Evolutionary conservation across 2,329 filamentous ascomycete species (phyloP), one percentile per base, ranked within the genome.

Genomic region (Lachnellula subtilissima): DNA sequence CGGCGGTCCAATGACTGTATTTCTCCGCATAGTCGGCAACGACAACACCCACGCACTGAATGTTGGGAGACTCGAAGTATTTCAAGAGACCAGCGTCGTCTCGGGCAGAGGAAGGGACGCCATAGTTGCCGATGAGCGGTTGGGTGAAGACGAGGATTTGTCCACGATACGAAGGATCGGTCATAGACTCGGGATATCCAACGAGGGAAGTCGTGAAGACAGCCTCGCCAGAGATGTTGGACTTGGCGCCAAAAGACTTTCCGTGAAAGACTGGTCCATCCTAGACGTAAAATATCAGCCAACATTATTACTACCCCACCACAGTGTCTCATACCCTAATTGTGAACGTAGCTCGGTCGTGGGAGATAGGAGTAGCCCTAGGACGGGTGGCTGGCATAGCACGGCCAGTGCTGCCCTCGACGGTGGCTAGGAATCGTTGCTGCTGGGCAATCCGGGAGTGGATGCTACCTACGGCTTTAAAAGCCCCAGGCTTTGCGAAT

Each of bases 71-170:
- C 77, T 99, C 94, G 69, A 99, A 99, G 80, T 97, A 96, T 78
- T 94, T 94, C 72, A 97, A 81, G 57, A 99, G 84, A 67, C 94
- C 94, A 74, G 85, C 89, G 74, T 92, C 78, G 74, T 99, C 94
- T 63, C 91, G 87, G 68, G 86, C 82, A 62, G 81, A 85, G 35
- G 91, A 95, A 15, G 94, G 94, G 17, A 99, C 93, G 67, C 94
- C 94, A 72, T 99, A 99, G 82, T 99, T 99, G 71, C 94, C 94
- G 70, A 99, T 97, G 65, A 99, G 78, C 37, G 94, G 94, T 74
- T 97, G 92, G 64, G 94, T 99, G 80, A 97, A 97, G 75, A 97
- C 93, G 67, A 99, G 81, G 65, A 99, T 97, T 79, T 99, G 94
- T 65, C 94, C 89, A 64, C 88, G 87, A 77, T 93, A 93, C 19